Conservation (phyloP, 768 basidiomycete genomes). For the Hericium rajendrae region DNA sequence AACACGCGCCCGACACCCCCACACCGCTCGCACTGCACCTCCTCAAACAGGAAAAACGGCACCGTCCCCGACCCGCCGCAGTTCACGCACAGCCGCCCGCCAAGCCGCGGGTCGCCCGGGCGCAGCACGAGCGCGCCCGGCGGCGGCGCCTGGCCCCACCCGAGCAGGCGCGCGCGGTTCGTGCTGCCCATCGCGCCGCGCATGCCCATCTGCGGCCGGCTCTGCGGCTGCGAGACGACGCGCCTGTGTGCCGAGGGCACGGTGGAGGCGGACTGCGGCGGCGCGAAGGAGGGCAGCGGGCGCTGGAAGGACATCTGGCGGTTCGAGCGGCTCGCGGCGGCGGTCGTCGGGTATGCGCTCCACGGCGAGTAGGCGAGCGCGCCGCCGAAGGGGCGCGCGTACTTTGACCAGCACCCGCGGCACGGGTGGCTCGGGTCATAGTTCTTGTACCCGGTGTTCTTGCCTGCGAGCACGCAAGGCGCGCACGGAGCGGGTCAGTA, state of each 20-base stretch:
- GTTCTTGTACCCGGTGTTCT: constrained; percentile 67
- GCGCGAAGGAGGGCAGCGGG: constrained; percentile 11
- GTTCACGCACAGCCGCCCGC: constrained; percentile 54
- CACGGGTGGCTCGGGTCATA: constrained; percentile 61
- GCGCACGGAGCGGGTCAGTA: not conserved
- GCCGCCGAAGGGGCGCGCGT: constrained; percentile 50
- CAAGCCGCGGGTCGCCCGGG: constrained; percentile 64
- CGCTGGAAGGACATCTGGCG: constrained; percentile 11
- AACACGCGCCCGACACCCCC: constrained; percentile 47
- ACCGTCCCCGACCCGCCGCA: constrained; percentile 52
- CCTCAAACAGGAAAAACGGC: constrained; percentile 45
- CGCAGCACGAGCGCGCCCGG: constrained; percentile 37
- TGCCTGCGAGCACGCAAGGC: constrained; percentile 31
- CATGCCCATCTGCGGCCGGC: not conserved
- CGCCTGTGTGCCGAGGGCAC: not conserved
- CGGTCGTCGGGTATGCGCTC: constrained; percentile 6
- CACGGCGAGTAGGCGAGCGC: constrained; percentile 47
- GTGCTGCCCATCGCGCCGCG: not conserved
- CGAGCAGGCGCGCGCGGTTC: constrained; percentile 14
- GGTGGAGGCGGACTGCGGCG: constrained; percentile 3
- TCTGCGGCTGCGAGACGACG: not conserved
- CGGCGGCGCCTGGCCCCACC: constrained; percentile 21
- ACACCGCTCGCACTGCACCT: constrained; percentile 45
- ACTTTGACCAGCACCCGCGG: constrained; percentile 65
- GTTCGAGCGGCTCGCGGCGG: not conserved